phyloP scores from a whole-genome alignment of 2,329 filamentous ascomycete genomes.

The Aspergillus transmontanensis region DNA sequence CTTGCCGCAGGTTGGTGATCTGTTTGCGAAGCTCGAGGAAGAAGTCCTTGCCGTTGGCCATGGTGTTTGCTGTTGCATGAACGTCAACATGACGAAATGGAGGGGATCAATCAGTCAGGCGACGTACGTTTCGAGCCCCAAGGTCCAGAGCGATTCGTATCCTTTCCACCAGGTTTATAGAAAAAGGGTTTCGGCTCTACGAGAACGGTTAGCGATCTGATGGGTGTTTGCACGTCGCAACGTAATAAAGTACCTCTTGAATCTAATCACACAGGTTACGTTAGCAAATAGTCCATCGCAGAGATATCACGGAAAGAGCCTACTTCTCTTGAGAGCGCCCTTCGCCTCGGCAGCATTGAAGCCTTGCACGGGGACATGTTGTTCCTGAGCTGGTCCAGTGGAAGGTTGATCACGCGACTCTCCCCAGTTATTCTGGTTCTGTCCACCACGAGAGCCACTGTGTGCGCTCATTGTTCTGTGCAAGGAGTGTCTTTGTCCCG shows the following conservation, averaged over 20 bases:
- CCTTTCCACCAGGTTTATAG: slow-evolving; percentile 44
- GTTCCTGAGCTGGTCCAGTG: slow-evolving; percentile 33
- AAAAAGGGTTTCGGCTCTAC: slow-evolving; percentile 36
- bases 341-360: slow-evolving; percentile 50
- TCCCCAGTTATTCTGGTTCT: slow-evolving; percentile 32
- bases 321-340: slow-evolving; percentile 44
- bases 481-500: slow-evolving; percentile 39
- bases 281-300: not conserved
- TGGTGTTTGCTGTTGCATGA: slow-evolving; percentile 44
- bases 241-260: slow-evolving; percentile 30
- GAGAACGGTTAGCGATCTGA: not conserved
- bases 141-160: slow-evolving; percentile 40
- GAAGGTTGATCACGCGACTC: slow-evolving; percentile 25
- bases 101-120: not conserved
- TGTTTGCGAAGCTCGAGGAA: slow-evolving; percentile 54
- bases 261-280: slow-evolving; percentile 18
- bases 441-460: slow-evolving; percentile 34
- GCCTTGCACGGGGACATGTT: slow-evolving; percentile 44
- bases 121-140: slow-evolving; percentile 50
- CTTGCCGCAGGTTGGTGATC: slow-evolving; percentile 43
- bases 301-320: not conserved
- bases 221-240: not conserved
- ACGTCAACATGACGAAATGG: slow-evolving; percentile 10
- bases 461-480: slow-evolving; percentile 36
- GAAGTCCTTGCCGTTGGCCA: slow-evolving; percentile 54